Evolutionary conservation across 1,284 basidiomycete species (phyloP).

Genomic region (Trichosporon coremiiforme): DNA sequence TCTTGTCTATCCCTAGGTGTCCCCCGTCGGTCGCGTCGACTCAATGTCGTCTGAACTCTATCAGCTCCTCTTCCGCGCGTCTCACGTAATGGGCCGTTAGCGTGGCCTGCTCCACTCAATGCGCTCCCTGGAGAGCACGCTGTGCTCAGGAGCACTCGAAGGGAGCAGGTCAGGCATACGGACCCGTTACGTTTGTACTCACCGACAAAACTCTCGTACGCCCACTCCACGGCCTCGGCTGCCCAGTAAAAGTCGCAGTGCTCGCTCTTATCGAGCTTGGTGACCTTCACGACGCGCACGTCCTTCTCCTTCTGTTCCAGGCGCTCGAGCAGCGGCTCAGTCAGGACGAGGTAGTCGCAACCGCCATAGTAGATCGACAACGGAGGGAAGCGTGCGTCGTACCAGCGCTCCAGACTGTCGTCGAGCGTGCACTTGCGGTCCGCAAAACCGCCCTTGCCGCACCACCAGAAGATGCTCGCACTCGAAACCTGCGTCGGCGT

Average conservation of each 20-base stretch:
- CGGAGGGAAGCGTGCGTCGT: constrained; percentile 63
- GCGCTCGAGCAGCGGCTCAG: constrained; percentile 60
- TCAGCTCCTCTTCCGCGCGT: constrained; percentile 7
- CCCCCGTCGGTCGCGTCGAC: constrained; percentile 39
- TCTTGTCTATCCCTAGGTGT: neutral
- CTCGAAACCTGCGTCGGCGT: constrained; percentile 64
- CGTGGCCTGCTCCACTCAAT: neutral
- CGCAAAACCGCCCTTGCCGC: constrained; percentile 64
- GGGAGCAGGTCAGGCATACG: neutral
- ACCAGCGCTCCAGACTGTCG: constrained; percentile 61
- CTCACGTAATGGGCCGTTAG: neutral
- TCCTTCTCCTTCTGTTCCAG: constrained; percentile 59
- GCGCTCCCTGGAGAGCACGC: no score
- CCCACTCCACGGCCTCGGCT: constrained; percentile 66
- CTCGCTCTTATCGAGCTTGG: constrained; percentile 61
- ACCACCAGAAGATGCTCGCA: constrained; percentile 64
- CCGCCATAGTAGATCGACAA: constrained; percentile 63
- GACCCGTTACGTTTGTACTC: constrained; percentile 27
- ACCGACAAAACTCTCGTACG: constrained; percentile 58
- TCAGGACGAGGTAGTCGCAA: constrained; percentile 60
- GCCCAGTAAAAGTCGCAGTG: constrained; percentile 62
- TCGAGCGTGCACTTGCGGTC: constrained; percentile 64
- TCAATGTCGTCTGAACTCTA: constrained; percentile 52
- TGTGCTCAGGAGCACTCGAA: neutral
- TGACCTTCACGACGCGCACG: constrained; percentile 61